phyloP scores from a whole-genome alignment of 495 filamentous ascomycete species.

The Tuber calosporum region DNA sequence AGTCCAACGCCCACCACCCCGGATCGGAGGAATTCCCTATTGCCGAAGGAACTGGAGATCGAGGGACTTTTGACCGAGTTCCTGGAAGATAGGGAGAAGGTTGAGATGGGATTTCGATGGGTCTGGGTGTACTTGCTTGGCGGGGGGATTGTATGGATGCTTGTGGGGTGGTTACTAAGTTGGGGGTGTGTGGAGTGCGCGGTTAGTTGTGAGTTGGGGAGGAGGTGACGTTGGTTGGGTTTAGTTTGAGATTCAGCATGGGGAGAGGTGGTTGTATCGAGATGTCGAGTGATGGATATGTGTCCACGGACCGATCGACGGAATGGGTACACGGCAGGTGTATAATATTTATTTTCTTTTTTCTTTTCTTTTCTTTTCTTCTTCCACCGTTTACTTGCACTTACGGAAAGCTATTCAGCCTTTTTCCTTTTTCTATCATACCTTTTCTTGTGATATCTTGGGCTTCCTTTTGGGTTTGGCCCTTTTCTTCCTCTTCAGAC shows the following conservation, averaged over 20 bases:
- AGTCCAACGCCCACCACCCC: background rate
- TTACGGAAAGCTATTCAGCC: conserved; percentile 14
- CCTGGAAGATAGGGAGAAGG: conserved; percentile 29
- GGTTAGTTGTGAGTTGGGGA: conserved; percentile 13
- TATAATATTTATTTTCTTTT: conserved; percentile 24
- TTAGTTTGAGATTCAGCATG: conserved; percentile 24
- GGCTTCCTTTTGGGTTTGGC: conserved; percentile 7
- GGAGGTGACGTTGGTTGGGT: conserved; percentile 1
- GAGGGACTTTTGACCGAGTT: conserved; percentile 34
- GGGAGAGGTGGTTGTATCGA: conserved; percentile 13
- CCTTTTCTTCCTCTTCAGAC: conserved; percentile 6
- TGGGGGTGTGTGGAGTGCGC: conserved; percentile 36
- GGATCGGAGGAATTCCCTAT: background rate
- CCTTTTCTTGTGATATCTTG: conserved; percentile 4
- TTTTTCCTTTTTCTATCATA: conserved; percentile 3
- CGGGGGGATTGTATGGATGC: conserved; percentile 32
- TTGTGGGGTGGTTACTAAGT: conserved; percentile 34
- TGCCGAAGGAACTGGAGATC: conserved; percentile 21
- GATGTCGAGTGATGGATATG: conserved; percentile 23
- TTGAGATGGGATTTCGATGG: conserved; percentile 31
- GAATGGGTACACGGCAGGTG: conserved; percentile 6
- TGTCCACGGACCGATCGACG: background rate
- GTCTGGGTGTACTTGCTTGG: conserved; percentile 37
- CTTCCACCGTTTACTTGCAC: conserved; percentile 5
- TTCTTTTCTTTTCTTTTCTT: conserved; percentile 12